Conservation (phyloP, 257 asterid genomes). For the Solanum raphanifolium region DNA sequence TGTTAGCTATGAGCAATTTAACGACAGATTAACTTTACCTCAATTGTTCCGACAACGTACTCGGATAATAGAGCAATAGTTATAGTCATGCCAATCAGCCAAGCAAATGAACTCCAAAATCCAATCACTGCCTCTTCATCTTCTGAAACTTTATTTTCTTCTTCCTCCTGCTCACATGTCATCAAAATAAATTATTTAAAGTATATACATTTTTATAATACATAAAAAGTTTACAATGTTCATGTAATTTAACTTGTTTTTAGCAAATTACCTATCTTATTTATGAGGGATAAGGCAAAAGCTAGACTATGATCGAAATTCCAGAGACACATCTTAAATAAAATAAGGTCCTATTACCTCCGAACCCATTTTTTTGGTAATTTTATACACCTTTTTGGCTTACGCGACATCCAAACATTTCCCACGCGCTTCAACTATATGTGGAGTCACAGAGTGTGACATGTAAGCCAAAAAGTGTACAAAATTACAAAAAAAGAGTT, state of each 20-base stretch:
- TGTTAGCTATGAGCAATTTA: background rate
- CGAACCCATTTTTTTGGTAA: too few relatives aligned
- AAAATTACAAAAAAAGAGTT: too few relatives aligned
- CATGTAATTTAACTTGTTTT: background rate
- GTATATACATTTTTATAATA: background rate
- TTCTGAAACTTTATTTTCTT: slow-evolving; percentile 1
- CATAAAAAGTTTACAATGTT: background rate
- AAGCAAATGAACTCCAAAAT: slow-evolving; percentile 30
- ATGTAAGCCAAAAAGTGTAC: too few relatives aligned
- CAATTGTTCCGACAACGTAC: slow-evolving; percentile 37
- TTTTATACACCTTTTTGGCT: too few relatives aligned
- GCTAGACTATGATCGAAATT: too few relatives aligned
- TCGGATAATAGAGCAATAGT: slow-evolving; percentile 25
- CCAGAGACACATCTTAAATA: too few relatives aligned
- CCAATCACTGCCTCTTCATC: slow-evolving; percentile 24
- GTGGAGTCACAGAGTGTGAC: too few relatives aligned
- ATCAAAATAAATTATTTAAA: background rate
- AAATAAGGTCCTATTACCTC: too few relatives aligned
- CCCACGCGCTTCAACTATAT: too few relatives aligned
- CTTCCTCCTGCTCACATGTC: background rate
- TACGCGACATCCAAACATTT: too few relatives aligned
- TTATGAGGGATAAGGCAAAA: too few relatives aligned
- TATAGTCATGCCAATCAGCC: slow-evolving; percentile 29
- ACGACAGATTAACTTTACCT: slow-evolving; percentile 7
- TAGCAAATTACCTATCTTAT: background rate